A percentile compares a stretch with the other conserved stretches of the same genome.
Evolutionary conservation across 176 grass and related monocot species (phyloP).

Genomic region (Carex parvula): DNA sequence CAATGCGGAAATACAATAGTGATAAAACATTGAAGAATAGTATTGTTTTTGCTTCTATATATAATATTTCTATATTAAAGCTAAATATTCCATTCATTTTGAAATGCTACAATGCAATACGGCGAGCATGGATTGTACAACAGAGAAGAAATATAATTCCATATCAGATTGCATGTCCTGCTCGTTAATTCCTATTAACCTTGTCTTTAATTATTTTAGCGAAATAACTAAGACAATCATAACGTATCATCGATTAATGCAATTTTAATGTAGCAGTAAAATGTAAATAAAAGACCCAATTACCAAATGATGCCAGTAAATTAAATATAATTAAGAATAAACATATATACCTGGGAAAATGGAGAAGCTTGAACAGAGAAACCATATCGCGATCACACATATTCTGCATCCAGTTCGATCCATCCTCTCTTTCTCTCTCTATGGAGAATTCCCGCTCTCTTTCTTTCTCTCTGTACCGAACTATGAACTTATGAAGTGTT

Average conservation of each 20-base stretch:
- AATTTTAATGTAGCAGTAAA: neutral
- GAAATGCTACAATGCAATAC: neutral
- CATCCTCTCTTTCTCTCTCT: slow-evolving; percentile 12
- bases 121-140: neutral
- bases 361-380: slow-evolving; percentile 19
- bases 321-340: neutral
- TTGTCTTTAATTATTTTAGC: neutral
- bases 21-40: neutral
- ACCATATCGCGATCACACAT: neutral
- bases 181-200: neutral
- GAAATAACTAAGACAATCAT: neutral
- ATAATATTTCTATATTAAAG: neutral
- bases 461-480: neutral
- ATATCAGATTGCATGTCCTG: neutral
- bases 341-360: slow-evolving; percentile 14
- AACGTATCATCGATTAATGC: neutral
- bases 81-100: neutral
- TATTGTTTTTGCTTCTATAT: neutral
- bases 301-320: neutral
- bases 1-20: neutral
- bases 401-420: neutral
- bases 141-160: neutral
- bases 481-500: neutral
- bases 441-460: neutral
- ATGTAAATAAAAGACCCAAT: neutral